Evolutionary conservation across 208 protist genomes (phyloP).

Genomic region (Leishmania mexicana): DNA sequence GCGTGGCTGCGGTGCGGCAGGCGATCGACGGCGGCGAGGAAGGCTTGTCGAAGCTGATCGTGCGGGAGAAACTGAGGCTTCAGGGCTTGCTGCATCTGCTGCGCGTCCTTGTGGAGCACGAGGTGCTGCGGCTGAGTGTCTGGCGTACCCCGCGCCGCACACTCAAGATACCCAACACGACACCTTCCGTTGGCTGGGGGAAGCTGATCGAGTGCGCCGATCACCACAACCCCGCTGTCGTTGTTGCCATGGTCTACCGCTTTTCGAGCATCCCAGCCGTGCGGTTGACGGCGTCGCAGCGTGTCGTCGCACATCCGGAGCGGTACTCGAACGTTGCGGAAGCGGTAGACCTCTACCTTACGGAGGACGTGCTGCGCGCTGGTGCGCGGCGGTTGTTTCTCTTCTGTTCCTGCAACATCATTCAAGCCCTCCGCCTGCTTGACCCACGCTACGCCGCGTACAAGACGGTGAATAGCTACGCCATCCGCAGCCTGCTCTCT

Average conservation of each 20-base stretch:
- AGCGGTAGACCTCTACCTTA: conserved; percentile 77
- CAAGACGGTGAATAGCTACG: conserved; percentile 61
- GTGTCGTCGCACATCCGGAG: conserved; percentile 55
- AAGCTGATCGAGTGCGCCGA: conserved; percentile 51
- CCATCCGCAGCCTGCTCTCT: conserved; percentile 77
- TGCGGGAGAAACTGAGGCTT: conserved; percentile 50
- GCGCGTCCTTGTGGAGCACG: conserved; percentile 67
- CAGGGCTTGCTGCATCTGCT: conserved; percentile 56
- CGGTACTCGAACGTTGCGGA: conserved; percentile 57
- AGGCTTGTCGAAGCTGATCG: conserved; percentile 33
- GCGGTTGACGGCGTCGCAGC: conserved; percentile 28
- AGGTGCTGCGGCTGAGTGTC: conserved; percentile 65
- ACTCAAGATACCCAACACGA: conserved; percentile 32
- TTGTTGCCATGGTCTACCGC: conserved; percentile 67
- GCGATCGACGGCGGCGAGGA: conserved; percentile 22
- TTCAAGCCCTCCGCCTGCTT: conserved; percentile 74
- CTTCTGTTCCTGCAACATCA: conserved; percentile 69
- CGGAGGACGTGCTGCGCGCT: conserved; percentile 52
- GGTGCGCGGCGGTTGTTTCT: conserved; percentile 66
- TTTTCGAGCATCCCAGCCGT: conserved; percentile 60
- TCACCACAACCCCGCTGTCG: conserved; percentile 60
- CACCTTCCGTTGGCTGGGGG: conserved; percentile 38
- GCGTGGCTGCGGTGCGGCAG: conserved; percentile 24
- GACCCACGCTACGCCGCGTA: conserved; percentile 55
- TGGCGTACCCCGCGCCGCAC: conserved; percentile 73